Percentiles rank a stretch among this genome's conserved stretches.
Evolutionary conservation across 371 early-diverging fungal species (phyloP).

Genomic region (Rhizopus arrhizus): DNA sequence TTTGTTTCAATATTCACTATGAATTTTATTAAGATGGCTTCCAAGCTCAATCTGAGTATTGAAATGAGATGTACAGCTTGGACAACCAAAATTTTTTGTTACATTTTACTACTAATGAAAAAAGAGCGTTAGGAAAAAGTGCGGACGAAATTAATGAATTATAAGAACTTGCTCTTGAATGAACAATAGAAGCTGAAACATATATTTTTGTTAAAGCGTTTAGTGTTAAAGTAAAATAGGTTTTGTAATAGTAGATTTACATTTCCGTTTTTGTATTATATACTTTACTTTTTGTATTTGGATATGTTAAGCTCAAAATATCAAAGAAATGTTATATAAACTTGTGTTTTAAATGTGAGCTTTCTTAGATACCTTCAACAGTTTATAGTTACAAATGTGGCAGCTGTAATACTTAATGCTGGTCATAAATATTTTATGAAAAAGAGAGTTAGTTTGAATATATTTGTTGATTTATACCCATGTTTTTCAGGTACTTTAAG

Average conservation of each 20-base stretch:
- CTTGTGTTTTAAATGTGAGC: too few relatives aligned
- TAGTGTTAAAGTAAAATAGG: constrained; percentile 15
- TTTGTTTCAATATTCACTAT: constrained; percentile 22
- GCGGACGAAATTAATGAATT: constrained; percentile 9
- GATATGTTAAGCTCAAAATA: too few relatives aligned
- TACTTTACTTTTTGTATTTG: background rate
- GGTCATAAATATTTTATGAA: too few relatives aligned
- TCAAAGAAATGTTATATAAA: too few relatives aligned
- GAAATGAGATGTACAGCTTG: constrained; percentile 22
- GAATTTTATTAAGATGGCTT: constrained; percentile 17
- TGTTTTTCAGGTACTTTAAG: too few relatives aligned
- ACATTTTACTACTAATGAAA: constrained; percentile 23
- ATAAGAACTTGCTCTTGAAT: constrained; percentile 19
- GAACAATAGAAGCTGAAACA: constrained; percentile 13
- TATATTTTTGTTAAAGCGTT: constrained; percentile 15
- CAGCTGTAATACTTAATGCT: too few relatives aligned
- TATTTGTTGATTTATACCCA: too few relatives aligned
- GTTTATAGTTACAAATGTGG: too few relatives aligned
- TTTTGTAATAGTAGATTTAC: constrained; percentile 11
- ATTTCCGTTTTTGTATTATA: constrained; percentile 17
- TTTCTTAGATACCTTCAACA: too few relatives aligned
- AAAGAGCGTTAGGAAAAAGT: constrained; percentile 11
- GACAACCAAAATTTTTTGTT: constrained; percentile 19
- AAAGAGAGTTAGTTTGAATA: too few relatives aligned
- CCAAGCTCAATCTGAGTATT: constrained; percentile 18